phyloP scores from a whole-genome alignment of 139 green algal genomes.

The Dunaliella sp. region DNA sequence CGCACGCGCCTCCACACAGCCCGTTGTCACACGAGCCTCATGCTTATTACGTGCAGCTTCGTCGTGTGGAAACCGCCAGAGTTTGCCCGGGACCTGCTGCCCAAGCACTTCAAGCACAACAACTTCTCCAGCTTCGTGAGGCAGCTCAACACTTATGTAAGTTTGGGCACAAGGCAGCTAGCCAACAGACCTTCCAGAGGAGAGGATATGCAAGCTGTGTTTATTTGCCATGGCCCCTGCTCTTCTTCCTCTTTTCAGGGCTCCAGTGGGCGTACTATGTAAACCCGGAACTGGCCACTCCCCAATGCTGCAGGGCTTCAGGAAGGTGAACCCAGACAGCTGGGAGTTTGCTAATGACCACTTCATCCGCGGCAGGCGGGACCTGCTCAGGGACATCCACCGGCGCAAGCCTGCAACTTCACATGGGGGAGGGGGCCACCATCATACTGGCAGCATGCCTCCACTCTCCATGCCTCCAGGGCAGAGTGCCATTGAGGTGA shows the following conservation, averaged over 20 bases:
- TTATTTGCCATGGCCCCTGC: not conserved
- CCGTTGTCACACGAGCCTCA: too few relatives aligned
- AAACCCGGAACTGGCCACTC: not conserved
- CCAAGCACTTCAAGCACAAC: slow-evolving; percentile 90
- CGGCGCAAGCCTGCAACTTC: slow-evolving; percentile 62
- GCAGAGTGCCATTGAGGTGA: slow-evolving; percentile 39
- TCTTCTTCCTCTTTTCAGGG: not conserved
- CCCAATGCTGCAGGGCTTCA: slow-evolving; percentile 87
- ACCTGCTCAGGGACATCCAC: slow-evolving; percentile 82
- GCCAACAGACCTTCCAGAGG: not conserved
- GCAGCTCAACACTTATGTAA: slow-evolving; percentile 96
- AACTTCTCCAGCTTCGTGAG: slow-evolving; percentile 96
- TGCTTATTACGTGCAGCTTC: slow-evolving; percentile 46
- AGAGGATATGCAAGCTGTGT: not conserved
- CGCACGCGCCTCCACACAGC: too few relatives aligned
- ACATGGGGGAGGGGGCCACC: not conserved
- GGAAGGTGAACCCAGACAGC: slow-evolving; percentile 92
- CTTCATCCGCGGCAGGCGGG: slow-evolving; percentile 73
- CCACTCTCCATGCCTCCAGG: slow-evolving; percentile 19
- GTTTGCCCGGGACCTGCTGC: slow-evolving; percentile 88
- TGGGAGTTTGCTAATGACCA: slow-evolving; percentile 98
- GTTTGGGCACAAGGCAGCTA: too few relatives aligned
- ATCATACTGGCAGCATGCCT: not conserved
- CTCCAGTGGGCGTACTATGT: not conserved
- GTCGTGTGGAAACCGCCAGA: slow-evolving; percentile 89